Base-by-base conservation (phyloP, 202 grass and related monocot genomes). In the Eragrostis tef region DNA sequence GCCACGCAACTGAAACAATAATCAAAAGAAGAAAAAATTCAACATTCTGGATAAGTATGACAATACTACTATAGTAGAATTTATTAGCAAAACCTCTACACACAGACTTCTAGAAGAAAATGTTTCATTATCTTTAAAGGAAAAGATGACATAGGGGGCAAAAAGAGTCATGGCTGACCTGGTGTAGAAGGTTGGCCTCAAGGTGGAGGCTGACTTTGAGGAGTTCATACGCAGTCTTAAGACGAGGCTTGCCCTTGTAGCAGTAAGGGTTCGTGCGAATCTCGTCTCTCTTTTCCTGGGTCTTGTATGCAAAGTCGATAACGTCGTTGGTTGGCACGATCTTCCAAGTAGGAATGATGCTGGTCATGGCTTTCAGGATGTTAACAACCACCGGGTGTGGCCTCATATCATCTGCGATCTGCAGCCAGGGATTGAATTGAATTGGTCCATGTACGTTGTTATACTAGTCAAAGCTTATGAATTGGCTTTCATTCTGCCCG, bases 201-300 rank as follows among this genome's bases (percentile, higher is more conserved):
- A 87, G 21, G 54, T 71, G 25, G 31, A 87, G 25, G 75, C 86
- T 91, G 34, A 86, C 74, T n/a, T 14, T 56, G 47, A 94, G 92
- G 51, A 94, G 85, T 74, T 94, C 83, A 13, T 44, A 81, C 0
- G 83, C 89, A 0, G 92, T 94, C 86, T 91, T 91, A 42, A 94
- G 85, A 0, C 89, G 81, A 6, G 92, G 89, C 64, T 83, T 91
- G 21, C 85, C 92, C 73, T 94, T 85, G 92, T 94, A 94, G 84
- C 92, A 94, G 19, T 81, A 80, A 1, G 81, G 80, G 29, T 91
- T 94, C 6, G 29, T 13, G 2, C 92, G 62, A 45, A 94, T 84
- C 84, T 93, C 86, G 52, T 90, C 83, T 19, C 90, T 75, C 79
- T 97, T 97, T 56, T 81, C 54, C 19, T 70, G 91, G 21, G 26